Evolutionary conservation across 768 basidiomycete species (phyloP).

Genomic region (Tylopilus sp.): DNA sequence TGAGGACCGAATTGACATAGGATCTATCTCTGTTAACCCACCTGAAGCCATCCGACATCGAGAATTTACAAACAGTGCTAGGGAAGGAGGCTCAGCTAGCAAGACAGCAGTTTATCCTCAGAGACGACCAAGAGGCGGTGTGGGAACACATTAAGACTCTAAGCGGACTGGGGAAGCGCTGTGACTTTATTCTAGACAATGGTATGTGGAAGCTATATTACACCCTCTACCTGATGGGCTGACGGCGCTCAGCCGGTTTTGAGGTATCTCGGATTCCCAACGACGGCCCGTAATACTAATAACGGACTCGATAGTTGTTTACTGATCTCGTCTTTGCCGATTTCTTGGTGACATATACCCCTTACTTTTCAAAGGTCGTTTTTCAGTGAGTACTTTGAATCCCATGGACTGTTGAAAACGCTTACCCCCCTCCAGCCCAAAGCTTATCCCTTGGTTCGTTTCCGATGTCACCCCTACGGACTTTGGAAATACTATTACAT

Average conservation of each 20-base stretch:
- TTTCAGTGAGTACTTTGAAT: constrained; percentile 68
- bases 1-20: constrained; percentile 37
- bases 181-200: constrained; percentile 93
- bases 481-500: constrained; percentile 57
- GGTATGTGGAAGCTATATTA: constrained; percentile 39
- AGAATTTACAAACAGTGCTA: constrained; percentile 69
- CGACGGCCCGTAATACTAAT: neutral
- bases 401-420: neutral
- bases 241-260: constrained; percentile 66
- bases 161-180: constrained; percentile 38
- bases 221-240: neutral
- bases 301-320: constrained; percentile 57
- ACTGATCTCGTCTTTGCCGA: constrained; percentile 93
- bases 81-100: constrained; percentile 77
- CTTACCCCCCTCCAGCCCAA: constrained; percentile 56
- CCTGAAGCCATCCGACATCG: constrained; percentile 77
- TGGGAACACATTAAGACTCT: constrained; percentile 71
- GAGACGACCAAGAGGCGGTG: constrained; percentile 71
- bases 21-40: constrained; percentile 91
- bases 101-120: constrained; percentile 75
- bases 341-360: constrained; percentile 87
- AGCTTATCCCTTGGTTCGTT: constrained; percentile 96
- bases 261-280: constrained; percentile 49
- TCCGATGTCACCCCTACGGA: constrained; percentile 90
- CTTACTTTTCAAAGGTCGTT: constrained; percentile 74